Conservation (phyloP, 176 grass and related monocot species). For the Aegilops longissima region DNA sequence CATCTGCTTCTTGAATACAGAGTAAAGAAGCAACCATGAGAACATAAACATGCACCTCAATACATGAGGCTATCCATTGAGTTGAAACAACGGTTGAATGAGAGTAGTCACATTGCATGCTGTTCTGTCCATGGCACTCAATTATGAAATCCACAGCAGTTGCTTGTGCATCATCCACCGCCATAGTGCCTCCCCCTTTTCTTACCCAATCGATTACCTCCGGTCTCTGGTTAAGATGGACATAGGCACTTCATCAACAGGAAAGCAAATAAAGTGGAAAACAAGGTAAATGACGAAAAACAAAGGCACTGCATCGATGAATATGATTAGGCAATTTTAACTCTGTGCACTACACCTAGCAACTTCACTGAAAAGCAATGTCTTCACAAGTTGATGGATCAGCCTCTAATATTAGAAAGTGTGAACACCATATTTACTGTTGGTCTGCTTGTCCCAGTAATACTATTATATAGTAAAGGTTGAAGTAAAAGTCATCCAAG, state of each 20-base stretch:
- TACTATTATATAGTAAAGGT: constrained; percentile 1
- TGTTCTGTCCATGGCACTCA: constrained; percentile 59
- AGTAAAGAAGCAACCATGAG: constrained; percentile 18
- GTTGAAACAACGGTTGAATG: constrained; percentile 71
- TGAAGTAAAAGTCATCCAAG: constrained; percentile 13
- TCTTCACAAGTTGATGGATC: constrained; percentile 14
- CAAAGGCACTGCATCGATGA: neutral
- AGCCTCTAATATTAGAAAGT: neutral
- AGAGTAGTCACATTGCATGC: constrained; percentile 33
- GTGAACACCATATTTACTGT: constrained; percentile 22
- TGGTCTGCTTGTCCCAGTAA: neutral
- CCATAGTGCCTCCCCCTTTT: constrained; percentile 63
- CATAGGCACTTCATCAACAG: constrained; percentile 23
- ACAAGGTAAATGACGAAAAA: neutral
- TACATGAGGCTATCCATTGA: constrained; percentile 90
- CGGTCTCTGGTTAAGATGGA: constrained; percentile 68
- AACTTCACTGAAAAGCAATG: constrained; percentile 25
- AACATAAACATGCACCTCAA: constrained; percentile 57
- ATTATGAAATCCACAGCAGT: constrained; percentile 64
- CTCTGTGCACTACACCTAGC: neutral
- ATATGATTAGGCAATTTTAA: neutral
- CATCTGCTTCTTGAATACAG: constrained; percentile 12
- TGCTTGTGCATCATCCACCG: constrained; percentile 52
- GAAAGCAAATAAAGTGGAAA: constrained; percentile 23
- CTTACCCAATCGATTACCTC: constrained; percentile 82